Evolutionary conservation across 805 yeast species (phyloP).

Genomic region (Dipodascus geniculatus): DNA sequence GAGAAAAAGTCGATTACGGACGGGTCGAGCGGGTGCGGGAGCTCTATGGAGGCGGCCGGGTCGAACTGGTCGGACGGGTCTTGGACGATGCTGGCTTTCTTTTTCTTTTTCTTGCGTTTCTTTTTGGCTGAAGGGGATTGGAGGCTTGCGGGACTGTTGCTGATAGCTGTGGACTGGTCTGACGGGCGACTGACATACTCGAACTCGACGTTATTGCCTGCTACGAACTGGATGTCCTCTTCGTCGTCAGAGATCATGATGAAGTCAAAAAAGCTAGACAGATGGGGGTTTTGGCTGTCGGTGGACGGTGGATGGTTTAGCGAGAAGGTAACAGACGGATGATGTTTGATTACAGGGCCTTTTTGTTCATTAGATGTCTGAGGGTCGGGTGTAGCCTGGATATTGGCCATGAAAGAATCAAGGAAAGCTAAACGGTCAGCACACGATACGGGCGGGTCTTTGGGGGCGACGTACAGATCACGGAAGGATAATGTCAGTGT

Average conservation of each 20-base stretch:
- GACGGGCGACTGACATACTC: slow-evolving; percentile 17
- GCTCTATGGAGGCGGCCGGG: not conserved
- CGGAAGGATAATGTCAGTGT: no score
- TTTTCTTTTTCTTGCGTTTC: slow-evolving; percentile 27
- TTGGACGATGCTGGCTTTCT: slow-evolving; percentile 12
- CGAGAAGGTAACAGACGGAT: no score
- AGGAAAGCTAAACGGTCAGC: no score
- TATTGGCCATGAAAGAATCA: not conserved
- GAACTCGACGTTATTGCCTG: slow-evolving; percentile 25
- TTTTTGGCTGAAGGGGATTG: slow-evolving; percentile 11
- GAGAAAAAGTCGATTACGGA: not conserved
- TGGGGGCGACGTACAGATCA: no score
- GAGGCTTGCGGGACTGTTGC: not conserved
- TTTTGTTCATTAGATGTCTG: not conserved
- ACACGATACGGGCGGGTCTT: no score
- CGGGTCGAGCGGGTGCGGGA: not conserved
- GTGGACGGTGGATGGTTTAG: no score
- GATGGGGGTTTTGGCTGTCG: not conserved
- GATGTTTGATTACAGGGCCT: not conserved
- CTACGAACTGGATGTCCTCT: slow-evolving; percentile 13
- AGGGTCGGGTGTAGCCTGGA: not conserved
- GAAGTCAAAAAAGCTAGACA: not conserved
- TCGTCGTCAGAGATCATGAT: slow-evolving; percentile 3
- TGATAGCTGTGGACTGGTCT: slow-evolving; percentile 3
- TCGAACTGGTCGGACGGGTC: not conserved